Percentiles rank a stretch among this genome's conserved stretches.
These are phyloP conservation scores for Mentha longifolia DNA, from an alignment of 257 asterid species.

Conservation along the genomic window DNA sequence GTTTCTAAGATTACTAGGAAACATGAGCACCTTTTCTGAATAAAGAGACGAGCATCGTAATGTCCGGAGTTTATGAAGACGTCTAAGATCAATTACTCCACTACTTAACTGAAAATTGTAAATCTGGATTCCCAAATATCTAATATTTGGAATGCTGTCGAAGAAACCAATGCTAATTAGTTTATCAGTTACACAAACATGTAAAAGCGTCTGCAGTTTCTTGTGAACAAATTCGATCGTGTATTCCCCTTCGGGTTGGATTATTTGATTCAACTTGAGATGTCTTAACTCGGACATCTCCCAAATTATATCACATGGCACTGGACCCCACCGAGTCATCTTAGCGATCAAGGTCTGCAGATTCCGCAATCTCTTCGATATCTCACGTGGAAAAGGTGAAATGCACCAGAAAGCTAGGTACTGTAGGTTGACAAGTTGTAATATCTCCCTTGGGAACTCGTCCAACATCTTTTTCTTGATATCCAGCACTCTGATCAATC, in stretches of 20 bases:
- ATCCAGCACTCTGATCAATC: slow-evolving; percentile 27
- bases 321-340: no score
- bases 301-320: not conserved
- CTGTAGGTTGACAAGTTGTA: not conserved
- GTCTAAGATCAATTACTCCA: not conserved
- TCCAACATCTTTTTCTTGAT: not conserved
- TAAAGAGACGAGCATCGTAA: not conserved
- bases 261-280: no score
- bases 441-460: slow-evolving; percentile 15
- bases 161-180: not conserved
- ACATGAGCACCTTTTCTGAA: no score
- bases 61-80: slow-evolving; percentile 2
- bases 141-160: not conserved
- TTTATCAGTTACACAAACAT: not conserved
- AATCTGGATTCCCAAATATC: not conserved
- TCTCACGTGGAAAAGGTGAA: no score
- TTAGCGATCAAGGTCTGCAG: slow-evolving; percentile 8
- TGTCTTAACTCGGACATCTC: no score
- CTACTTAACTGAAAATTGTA: no score
- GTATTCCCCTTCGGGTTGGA: no score
- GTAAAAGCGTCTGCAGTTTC: not conserved
- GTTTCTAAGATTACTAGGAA: not conserved
- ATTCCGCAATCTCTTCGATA: not conserved
- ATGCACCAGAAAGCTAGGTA: not conserved
- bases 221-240: no score